These are phyloP conservation scores for Yamadazyma trypodendri DNA, from an alignment of 1,139 yeast genomes.

Conservation along the genomic window DNA sequence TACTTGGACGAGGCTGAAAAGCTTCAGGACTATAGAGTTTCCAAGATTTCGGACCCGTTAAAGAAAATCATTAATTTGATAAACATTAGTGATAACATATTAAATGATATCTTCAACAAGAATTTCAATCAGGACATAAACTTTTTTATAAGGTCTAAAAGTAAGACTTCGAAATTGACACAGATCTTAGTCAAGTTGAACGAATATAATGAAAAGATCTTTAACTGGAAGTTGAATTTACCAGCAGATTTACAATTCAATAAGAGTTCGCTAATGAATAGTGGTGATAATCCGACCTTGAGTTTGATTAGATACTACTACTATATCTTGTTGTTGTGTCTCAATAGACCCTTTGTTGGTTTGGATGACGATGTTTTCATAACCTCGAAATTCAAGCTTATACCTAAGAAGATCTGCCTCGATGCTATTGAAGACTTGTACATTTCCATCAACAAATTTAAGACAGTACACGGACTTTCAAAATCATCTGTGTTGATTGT, in stretches of 20 bases:
- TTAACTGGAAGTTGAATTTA: constrained; percentile 47
- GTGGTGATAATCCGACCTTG: constrained; percentile 51
- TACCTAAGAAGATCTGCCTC: constrained; percentile 33
- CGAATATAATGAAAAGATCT: constrained; percentile 49
- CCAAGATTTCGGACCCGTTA: constrained; percentile 49
- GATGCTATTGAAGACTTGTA: constrained; percentile 45
- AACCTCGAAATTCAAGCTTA: constrained; percentile 19
- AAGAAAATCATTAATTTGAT: constrained; percentile 49
- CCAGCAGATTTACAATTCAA: constrained; percentile 55
- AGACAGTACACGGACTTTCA: constrained; percentile 39
- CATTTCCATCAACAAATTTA: constrained; percentile 36
- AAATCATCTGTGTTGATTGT: constrained; percentile 48
- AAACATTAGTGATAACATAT: constrained; percentile 52
- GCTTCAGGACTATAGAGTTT: constrained; percentile 19
- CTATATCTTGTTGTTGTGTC: constrained; percentile 53
- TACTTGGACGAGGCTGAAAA: constrained; percentile 27
- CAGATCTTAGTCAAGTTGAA: constrained; percentile 25
- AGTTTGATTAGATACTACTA: constrained; percentile 58
- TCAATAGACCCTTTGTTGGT: constrained; percentile 57
- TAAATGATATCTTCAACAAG: constrained; percentile 50
- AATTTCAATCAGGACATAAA: constrained; percentile 24
- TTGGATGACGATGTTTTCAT: constrained; percentile 14
- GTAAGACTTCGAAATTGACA: constrained; percentile 31
- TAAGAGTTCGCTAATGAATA: constrained; percentile 33
- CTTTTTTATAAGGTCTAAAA: constrained; percentile 11